These are phyloP conservation scores for Dysphania ambrosioides DNA, from an alignment of 148 eudicot genomes.

Conservation along the genomic window DNA sequence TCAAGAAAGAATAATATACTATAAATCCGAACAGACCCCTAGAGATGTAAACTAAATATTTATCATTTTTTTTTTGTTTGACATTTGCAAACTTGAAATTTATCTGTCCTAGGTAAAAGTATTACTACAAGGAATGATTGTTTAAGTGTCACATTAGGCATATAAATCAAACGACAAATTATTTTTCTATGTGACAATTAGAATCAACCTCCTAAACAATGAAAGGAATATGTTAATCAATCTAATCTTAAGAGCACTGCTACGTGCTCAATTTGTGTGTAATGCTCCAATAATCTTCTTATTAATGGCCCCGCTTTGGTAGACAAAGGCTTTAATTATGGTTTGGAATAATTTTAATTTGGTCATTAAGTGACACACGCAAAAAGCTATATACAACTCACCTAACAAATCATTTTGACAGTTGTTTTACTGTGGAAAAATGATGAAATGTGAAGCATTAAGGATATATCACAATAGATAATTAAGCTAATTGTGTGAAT, in stretches of 20 bases:
- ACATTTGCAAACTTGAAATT: too few species aligned
- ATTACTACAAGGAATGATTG: neutral
- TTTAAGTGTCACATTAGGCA: neutral
- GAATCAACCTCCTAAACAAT: neutral
- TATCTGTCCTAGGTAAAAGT: too few species aligned
- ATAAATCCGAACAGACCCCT: too few species aligned
- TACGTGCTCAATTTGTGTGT: neutral
- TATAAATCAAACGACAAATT: neutral
- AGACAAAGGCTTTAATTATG: slow-evolving; percentile 19
- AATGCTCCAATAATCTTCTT: neutral
- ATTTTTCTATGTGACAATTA: neutral
- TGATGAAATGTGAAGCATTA: slow-evolving; percentile 9
- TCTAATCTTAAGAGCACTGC: neutral
- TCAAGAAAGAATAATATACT: too few species aligned
- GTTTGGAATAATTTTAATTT: neutral
- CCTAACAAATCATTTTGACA: slow-evolving; percentile 27
- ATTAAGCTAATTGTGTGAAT: slow-evolving; percentile 15
- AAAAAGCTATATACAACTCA: slow-evolving; percentile 16
- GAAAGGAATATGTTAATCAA: neutral
- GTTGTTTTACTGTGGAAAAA: slow-evolving; percentile 19
- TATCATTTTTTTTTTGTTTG: too few species aligned
- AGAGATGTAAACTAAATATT: too few species aligned
- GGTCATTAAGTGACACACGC: slow-evolving; percentile 10
- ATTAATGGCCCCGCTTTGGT: slow-evolving; percentile 2
- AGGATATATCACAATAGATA: neutral